Evolutionary conservation across 306 rosid genomes (phyloP).

Genomic region (Quercus suber): DNA sequence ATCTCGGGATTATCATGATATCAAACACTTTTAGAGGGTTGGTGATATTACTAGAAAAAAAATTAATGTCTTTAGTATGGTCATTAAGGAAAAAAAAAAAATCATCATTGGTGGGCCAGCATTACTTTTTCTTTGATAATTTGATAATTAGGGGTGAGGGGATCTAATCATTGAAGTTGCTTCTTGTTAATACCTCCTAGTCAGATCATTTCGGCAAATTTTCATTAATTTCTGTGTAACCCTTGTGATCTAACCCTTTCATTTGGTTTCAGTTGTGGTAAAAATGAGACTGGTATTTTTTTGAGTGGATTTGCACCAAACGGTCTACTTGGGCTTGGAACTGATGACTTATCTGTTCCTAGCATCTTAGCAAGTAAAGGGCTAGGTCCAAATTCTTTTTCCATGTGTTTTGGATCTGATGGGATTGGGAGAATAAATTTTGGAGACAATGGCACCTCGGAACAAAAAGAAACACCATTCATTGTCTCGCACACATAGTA

Average conservation of each 20-base stretch:
- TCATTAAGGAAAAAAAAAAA: background rate
- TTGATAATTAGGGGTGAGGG: too few relatives aligned
- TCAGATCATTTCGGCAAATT: background rate
- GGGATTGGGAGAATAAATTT: conserved; percentile 76
- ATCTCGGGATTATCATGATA: background rate
- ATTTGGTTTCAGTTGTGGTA: conserved; percentile 71
- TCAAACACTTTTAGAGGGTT: conserved; percentile 2
- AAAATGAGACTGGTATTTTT: conserved; percentile 71
- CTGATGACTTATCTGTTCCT: conserved; percentile 60
- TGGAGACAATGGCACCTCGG: conserved; percentile 65
- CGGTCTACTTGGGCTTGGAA: conserved; percentile 85
- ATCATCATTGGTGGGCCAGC: background rate
- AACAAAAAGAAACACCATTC: conserved; percentile 73
- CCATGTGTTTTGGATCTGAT: conserved; percentile 81
- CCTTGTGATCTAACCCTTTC: conserved; percentile 1
- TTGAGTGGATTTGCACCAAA: conserved; percentile 62
- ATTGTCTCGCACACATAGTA: conserved; percentile 38
- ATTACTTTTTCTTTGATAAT: background rate
- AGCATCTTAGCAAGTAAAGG: conserved; percentile 68
- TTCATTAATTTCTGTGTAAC: background rate
- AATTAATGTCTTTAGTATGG: background rate
- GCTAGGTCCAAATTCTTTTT: conserved; percentile 66
- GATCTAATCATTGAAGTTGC: conserved; percentile 7
- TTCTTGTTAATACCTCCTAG: conserved; percentile 1
- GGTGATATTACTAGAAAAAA: conserved; percentile 11